A percentile compares a stretch with the other conserved stretches of the same genome.
phyloP scores from a whole-genome alignment of 768 basidiomycete species.

The Nevesoporus exiguus region DNA sequence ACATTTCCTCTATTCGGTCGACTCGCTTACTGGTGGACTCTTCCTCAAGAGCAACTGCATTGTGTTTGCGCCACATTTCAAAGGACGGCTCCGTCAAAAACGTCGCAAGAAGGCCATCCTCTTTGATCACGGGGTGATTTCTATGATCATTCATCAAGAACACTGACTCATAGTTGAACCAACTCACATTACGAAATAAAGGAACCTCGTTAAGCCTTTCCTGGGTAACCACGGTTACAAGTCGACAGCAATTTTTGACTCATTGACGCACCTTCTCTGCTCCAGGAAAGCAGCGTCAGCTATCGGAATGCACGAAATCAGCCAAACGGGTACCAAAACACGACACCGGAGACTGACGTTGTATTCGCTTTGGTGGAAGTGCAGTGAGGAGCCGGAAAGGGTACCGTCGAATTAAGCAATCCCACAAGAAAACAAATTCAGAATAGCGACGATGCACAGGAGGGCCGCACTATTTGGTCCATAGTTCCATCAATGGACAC shows the following conservation, averaged over 20 bases:
- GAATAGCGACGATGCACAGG: conserved; percentile 85
- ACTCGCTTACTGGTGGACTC: conserved; percentile 79
- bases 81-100: conserved; percentile 85
- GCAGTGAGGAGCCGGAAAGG: conserved; percentile 88
- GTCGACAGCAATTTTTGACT: neutral
- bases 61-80: conserved; percentile 83
- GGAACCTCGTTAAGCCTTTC: conserved; percentile 73
- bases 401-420: conserved; percentile 80
- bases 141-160: conserved; percentile 34
- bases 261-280: conserved; percentile 63
- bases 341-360: conserved; percentile 52
- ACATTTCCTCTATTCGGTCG: conserved; percentile 84
- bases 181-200: conserved; percentile 73
- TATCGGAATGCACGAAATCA: conserved; percentile 27
- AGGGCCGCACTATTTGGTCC: conserved; percentile 49
- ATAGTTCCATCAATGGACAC: conserved; percentile 8
- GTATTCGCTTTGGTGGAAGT: conserved; percentile 90
- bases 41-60: conserved; percentile 76
- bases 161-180: neutral
- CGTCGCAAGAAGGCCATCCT: conserved; percentile 76
- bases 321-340: neutral
- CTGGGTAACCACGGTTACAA: conserved; percentile 36
- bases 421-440: conserved; percentile 90
- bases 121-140: conserved; percentile 89
- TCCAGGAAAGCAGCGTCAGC: conserved; percentile 91